Percentiles rank a stretch among this genome's conserved stretches.
phyloP scores from a whole-genome alignment of 192 early-diverging fungal genomes.

The Rhizophagus sp. region DNA sequence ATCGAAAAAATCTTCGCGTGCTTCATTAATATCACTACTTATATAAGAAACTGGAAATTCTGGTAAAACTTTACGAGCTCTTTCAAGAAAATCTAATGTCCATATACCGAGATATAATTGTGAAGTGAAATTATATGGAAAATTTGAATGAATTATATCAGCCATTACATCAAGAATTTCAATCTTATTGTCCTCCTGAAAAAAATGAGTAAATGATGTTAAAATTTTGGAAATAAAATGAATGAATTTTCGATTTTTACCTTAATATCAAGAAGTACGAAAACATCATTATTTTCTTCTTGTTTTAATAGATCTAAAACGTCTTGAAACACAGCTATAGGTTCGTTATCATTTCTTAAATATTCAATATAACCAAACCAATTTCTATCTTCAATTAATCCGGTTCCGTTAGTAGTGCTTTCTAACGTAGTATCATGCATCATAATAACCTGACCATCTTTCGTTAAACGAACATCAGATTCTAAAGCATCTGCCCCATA shows the following conservation, averaged over 20 bases:
- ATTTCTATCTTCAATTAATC: slow-evolving; percentile 29
- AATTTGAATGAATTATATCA: slow-evolving; percentile 27
- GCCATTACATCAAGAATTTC: slow-evolving; percentile 36
- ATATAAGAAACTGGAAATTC: slow-evolving; percentile 40
- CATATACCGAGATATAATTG: slow-evolving; percentile 46
- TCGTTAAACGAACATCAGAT: slow-evolving; percentile 47
- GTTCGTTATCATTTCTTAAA: slow-evolving; percentile 33
- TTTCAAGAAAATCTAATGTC: slow-evolving; percentile 35
- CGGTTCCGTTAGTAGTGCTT: slow-evolving; percentile 45
- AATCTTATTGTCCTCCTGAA: slow-evolving; percentile 37
- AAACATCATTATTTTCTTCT: slow-evolving; percentile 39
- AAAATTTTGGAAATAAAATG: not conserved
- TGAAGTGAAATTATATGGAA: slow-evolving; percentile 32
- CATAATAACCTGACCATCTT: slow-evolving; percentile 44
- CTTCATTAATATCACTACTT: slow-evolving; percentile 35
- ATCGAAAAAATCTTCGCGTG: slow-evolving; percentile 35
- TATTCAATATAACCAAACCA: slow-evolving; percentile 46
- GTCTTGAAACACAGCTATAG: slow-evolving; percentile 40
- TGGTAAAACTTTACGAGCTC: slow-evolving; percentile 33
- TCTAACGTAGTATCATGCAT: slow-evolving; percentile 46
- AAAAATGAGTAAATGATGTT: not conserved
- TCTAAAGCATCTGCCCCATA: slow-evolving; percentile 42
- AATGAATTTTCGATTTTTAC: slow-evolving; percentile 16
- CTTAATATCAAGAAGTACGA: slow-evolving; percentile 50
- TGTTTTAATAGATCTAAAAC: slow-evolving; percentile 39